Percentiles rank a stretch among this genome's conserved stretches.
Evolutionary conservation across 2,329 filamentous ascomycete genomes (phyloP).

Genomic region (Colletotrichum lini): DNA sequence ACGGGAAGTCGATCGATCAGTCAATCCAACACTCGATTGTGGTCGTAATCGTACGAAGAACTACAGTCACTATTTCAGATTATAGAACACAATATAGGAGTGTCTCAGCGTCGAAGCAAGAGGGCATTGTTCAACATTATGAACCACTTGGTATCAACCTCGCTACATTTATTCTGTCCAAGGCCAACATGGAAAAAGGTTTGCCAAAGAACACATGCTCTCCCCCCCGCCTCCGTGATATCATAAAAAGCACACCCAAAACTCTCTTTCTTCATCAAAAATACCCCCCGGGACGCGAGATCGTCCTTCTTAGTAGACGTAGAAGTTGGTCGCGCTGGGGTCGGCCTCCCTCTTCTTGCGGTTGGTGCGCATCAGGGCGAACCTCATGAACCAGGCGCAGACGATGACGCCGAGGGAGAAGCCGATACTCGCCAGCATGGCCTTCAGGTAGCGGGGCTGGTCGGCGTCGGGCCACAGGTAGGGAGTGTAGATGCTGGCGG

Average conservation of each 20-base stretch:
- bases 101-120: no score
- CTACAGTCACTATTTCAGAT: no score
- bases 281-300: no score
- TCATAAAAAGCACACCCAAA: no score
- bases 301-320: constrained; percentile 46
- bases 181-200: background rate
- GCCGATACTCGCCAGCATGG: constrained; percentile 45
- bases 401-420: constrained; percentile 53
- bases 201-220: background rate
- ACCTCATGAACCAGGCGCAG: constrained; percentile 54
- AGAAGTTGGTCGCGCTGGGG: constrained; percentile 47
- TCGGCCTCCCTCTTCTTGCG: constrained; percentile 48
- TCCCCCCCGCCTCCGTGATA: background rate
- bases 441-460: constrained; percentile 39
- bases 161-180: background rate
- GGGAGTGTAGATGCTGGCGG: constrained; percentile 42
- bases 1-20: background rate
- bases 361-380: constrained; percentile 54
- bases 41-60: no score
- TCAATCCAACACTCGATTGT: accelerated
- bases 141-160: background rate
- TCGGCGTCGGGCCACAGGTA: constrained; percentile 43
- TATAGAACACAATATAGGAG: no score
- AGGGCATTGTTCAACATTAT: background rate
- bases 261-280: no score